Base-by-base conservation (phyloP, 352 stramenopile genomes). In the Globisporangium nagaii region DNA sequence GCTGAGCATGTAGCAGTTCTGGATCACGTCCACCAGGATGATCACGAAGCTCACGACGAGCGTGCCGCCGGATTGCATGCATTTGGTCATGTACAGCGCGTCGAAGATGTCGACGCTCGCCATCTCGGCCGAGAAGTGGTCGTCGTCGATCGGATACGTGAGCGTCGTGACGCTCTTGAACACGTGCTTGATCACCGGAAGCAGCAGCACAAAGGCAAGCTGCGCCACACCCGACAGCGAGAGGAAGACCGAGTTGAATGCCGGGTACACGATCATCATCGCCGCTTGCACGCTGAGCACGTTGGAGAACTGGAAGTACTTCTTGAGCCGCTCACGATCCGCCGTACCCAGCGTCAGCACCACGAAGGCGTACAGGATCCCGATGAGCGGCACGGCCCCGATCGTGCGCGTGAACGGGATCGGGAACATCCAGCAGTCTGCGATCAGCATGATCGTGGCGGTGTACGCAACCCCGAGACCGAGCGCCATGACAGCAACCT, bases 151-250 rank as follows among this genome's bases (percentile, higher is more conserved):
- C 0, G 41, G n/a, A 4, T 34, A 15, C 6, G 27, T 3, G 6
- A 13, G 2, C 11, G 15, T 4, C 22, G 32, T 47, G 24, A 48
- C 15, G 11, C 22, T 1, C 24, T 48, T 48, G 37, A 56, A 42
- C 3, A 11, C 10, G 50, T 34, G 8, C 27, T 56, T 56, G 19
- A 56, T 30, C 1, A 39, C 11, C 9, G 37, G 37, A 12, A 56
- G 15, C 2, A 56, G 13, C 3, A 56, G 50, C 13, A 56, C 50
- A 28, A 56, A 56, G 0, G 30, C 28, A 19, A 56, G 27, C 50
- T 56, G 37, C 1, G 28, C 4, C 0, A n/a, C 2, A 5, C 37
- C 28, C 1, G 17, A 4, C 5, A 56, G 28, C n/a, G 19, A 32
- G 6, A 56, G 28, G 27, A 56, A 56, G 8, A 28, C 4, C 2